A percentile compares a stretch with the other conserved stretches of the same genome.
Conservation (phyloP, 1,139 yeast species). For the Suhomyces bribrorum region DNA sequence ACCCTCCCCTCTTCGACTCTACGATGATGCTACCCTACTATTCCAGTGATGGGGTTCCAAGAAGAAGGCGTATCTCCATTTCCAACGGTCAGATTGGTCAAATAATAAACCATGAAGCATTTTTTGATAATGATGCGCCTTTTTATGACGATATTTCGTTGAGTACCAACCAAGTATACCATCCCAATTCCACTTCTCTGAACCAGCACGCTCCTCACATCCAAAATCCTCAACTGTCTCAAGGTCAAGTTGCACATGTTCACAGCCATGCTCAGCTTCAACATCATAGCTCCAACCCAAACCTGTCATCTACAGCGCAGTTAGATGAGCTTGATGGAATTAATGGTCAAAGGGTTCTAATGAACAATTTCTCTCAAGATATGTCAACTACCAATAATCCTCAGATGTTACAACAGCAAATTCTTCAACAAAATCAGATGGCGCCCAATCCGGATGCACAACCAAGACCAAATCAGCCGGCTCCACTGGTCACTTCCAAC, state of each 20-base stretch:
- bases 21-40: conserved; percentile 46
- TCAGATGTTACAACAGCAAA: background rate
- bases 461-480: background rate
- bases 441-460: background rate
- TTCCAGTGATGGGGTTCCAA: conserved; percentile 42
- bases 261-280: conserved; percentile 1
- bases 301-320: background rate
- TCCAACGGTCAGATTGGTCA: conserved; percentile 83
- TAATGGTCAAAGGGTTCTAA: conserved; percentile 2
- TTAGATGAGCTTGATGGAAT: conserved; percentile 1
- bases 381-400: background rate
- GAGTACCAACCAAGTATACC: background rate
- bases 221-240: background rate
- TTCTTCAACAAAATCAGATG: background rate
- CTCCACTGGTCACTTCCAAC: background rate
- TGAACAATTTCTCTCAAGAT: conserved; percentile 6
- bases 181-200: too few species aligned
- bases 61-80: conserved; percentile 67
- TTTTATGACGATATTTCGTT: conserved; percentile 17
- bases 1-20: conserved; percentile 65
- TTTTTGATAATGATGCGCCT: conserved; percentile 28
- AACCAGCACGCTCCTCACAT: background rate
- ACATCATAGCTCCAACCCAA: background rate
- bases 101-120: conserved; percentile 51
- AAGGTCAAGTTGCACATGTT: conserved; percentile 1